These are phyloP conservation scores for Pleurotus pulmonarius DNA, from an alignment of 768 basidiomycete genomes.

Conservation along the genomic window DNA sequence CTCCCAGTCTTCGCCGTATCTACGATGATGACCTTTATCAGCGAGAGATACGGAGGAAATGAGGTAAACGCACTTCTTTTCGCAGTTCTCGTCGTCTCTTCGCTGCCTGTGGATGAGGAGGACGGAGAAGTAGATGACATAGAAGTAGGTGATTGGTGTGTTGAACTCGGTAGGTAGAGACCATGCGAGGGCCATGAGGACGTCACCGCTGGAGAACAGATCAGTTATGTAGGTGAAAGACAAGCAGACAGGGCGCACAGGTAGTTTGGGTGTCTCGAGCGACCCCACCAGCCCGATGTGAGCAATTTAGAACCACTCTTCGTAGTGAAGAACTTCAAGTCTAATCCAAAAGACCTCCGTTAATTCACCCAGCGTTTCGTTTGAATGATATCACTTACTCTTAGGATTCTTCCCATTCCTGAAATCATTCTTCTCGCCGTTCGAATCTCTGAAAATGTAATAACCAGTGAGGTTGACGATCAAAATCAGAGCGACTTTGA, in stretches of 20 bases:
- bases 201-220: constrained; percentile 56
- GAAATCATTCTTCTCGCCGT: constrained; percentile 95
- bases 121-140: constrained; percentile 82
- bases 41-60: neutral
- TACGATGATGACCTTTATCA: constrained; percentile 21
- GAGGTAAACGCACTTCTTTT: constrained; percentile 63
- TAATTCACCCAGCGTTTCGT: neutral
- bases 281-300: constrained; percentile 97
- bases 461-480: constrained; percentile 70
- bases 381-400: constrained; percentile 42
- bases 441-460: constrained; percentile 86
- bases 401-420: constrained; percentile 92
- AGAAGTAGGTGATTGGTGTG: constrained; percentile 96
- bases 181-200: constrained; percentile 91
- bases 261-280: constrained; percentile 91
- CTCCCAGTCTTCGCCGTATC: constrained; percentile 93
- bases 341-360: constrained; percentile 33
- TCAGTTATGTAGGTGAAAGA: neutral
- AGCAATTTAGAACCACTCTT: constrained; percentile 85
- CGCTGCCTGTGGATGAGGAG: constrained; percentile 87
- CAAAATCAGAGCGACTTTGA: constrained; percentile 55
- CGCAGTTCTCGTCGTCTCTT: constrained; percentile 90
- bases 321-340: constrained; percentile 76
- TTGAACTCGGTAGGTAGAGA: constrained; percentile 88
- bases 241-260: constrained; percentile 36